A percentile compares a stretch with the other conserved stretches of the same genome.
These are phyloP conservation scores for Rickenella mellea DNA, from an alignment of 768 basidiomycete genomes.

Conservation along the genomic window DNA sequence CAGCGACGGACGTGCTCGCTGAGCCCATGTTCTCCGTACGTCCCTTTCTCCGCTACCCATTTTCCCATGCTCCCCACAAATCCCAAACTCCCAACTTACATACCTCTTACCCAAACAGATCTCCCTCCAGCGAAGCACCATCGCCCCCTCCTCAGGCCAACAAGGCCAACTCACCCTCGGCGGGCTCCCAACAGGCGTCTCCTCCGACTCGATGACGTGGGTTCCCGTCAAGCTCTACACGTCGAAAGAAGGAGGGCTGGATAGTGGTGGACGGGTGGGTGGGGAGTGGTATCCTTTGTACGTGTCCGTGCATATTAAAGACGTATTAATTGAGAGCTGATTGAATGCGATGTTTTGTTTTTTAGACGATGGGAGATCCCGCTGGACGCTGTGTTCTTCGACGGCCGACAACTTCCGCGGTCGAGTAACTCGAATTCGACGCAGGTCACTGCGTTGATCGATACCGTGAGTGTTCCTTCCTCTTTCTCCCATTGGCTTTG, in stretches of 20 bases:
- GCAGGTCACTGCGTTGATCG: conserved; percentile 53
- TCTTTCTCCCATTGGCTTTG: neutral
- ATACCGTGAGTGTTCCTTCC: conserved; percentile 42
- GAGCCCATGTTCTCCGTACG: conserved; percentile 34
- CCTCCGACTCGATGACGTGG: conserved; percentile 50
- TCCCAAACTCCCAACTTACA: conserved; percentile 9
- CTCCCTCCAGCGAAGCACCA: conserved; percentile 57
- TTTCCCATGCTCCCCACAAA: neutral
- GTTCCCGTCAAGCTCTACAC: conserved; percentile 51
- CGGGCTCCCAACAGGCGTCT: conserved; percentile 43
- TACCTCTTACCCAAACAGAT: conserved; percentile 42
- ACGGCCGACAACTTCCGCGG: conserved; percentile 49
- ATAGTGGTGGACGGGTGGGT: conserved; percentile 41
- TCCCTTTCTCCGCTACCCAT: conserved; percentile 29
- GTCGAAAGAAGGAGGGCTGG: conserved; percentile 39
- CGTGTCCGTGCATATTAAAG: conserved; percentile 7
- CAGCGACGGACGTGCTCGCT: conserved; percentile 27
- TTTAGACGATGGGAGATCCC: conserved; percentile 63
- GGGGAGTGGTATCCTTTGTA: conserved; percentile 14
- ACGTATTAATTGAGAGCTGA: conserved; percentile 2
- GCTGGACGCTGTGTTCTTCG: conserved; percentile 63
- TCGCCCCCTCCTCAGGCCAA: conserved; percentile 57
- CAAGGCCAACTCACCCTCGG: conserved; percentile 59
- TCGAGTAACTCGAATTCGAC: conserved; percentile 38
- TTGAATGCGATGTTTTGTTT: too few species aligned